Conservation (phyloP, 371 early-diverging fungal species). For the Umbelopsis sp. region DNA sequence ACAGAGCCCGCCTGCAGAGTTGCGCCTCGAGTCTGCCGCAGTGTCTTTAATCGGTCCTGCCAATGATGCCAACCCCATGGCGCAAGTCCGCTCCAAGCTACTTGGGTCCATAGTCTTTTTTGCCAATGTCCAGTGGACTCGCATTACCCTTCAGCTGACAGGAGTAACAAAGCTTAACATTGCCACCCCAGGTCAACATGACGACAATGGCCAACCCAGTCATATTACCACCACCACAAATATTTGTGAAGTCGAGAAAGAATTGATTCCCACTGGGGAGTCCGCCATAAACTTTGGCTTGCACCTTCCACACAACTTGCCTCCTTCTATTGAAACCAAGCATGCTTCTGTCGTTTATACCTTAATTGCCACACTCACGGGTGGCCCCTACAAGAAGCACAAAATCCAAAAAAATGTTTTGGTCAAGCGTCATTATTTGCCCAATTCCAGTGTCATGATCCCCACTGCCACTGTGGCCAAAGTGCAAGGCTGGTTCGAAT, state of each 20-base stretch:
- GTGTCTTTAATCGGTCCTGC: slow-evolving; percentile 53
- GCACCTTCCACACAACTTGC: slow-evolving; percentile 47
- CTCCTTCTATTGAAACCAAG: slow-evolving; percentile 35
- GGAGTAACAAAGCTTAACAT: slow-evolving; percentile 46
- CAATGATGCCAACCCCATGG: slow-evolving; percentile 47
- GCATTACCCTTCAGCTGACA: slow-evolving; percentile 44
- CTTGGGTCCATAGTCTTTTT: slow-evolving; percentile 44
- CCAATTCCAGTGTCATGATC: slow-evolving; percentile 48
- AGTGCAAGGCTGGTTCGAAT: slow-evolving; percentile 51
- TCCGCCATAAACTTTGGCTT: slow-evolving; percentile 46
- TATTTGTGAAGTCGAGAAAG: slow-evolving; percentile 51
- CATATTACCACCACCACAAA: slow-evolving; percentile 34
- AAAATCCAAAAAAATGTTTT: slow-evolving; percentile 38
- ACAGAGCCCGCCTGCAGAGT: slow-evolving; percentile 27
- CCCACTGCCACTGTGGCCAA: slow-evolving; percentile 40
- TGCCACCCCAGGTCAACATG: slow-evolving; percentile 26
- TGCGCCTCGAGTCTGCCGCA: slow-evolving; percentile 31
- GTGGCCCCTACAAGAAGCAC: slow-evolving; percentile 48
- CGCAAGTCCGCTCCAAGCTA: slow-evolving; percentile 42
- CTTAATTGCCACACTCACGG: slow-evolving; percentile 45
- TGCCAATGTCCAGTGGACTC: slow-evolving; percentile 49
- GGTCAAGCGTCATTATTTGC: slow-evolving; percentile 45
- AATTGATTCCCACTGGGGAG: slow-evolving; percentile 49
- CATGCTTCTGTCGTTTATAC: slow-evolving; percentile 50
- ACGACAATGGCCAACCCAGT: slow-evolving; percentile 23